phyloP scores from a whole-genome alignment of 352 stramenopile genomes.

The Phytophthora nicotianae region DNA sequence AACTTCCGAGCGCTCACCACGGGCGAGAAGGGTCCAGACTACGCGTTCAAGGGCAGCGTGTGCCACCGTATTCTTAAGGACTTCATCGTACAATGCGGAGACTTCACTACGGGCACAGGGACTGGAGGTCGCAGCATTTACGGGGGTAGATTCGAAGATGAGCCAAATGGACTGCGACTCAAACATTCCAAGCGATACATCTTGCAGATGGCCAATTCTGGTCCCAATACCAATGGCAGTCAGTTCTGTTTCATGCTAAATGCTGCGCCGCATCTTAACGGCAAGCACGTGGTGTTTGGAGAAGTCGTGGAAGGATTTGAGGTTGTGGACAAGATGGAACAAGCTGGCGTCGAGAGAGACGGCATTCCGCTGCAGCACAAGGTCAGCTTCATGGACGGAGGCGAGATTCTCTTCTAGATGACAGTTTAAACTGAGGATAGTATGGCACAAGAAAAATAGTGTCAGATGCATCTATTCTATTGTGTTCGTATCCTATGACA shows the following conservation, averaged over 20 bases:
- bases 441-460: neutral
- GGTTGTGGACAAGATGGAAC: constrained; percentile 86
- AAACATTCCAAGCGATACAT: constrained; percentile 85
- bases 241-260: constrained; percentile 99
- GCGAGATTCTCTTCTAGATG: constrained; percentile 62
- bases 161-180: constrained; percentile 90
- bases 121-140: constrained; percentile 98
- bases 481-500: constrained; percentile 44
- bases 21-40: constrained; percentile 92
- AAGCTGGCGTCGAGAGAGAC: constrained; percentile 61
- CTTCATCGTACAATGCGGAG: constrained; percentile 98
- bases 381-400: constrained; percentile 73
- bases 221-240: constrained; percentile 97
- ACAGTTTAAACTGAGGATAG: neutral
- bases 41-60: constrained; percentile 96
- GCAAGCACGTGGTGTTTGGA: constrained; percentile 87
- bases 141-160: constrained; percentile 97
- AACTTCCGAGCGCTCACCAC: constrained; percentile 98
- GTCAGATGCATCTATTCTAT: constrained; percentile 15
- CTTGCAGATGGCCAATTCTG: constrained; percentile 98
- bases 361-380: constrained; percentile 75
- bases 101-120: constrained; percentile 93
- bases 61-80: constrained; percentile 98
- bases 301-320: constrained; percentile 84
- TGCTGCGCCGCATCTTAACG: constrained; percentile 73